Conservation (phyloP, 257 asterid genomes). For the Nicotiana sylvestris region DNA sequence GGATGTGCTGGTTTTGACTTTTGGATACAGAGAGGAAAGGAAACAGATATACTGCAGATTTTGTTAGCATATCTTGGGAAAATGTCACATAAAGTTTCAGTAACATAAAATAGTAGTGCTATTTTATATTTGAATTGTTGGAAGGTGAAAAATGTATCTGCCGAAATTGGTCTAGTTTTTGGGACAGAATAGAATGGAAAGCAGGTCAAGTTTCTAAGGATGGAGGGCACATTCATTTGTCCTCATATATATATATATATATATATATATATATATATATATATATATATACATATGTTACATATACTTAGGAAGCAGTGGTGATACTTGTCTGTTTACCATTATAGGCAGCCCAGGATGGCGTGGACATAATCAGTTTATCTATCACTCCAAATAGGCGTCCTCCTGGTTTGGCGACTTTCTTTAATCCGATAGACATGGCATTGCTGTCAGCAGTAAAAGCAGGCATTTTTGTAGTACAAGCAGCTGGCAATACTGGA, state of each 20-base stretch:
- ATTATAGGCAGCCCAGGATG: slow-evolving; percentile 92
- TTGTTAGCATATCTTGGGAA: not conserved
- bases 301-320: not conserved
- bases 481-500: slow-evolving; percentile 99
- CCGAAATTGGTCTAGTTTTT: not conserved
- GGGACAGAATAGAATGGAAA: not conserved
- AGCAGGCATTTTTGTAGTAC: slow-evolving; percentile 83
- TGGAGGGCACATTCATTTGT: not conserved
- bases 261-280: too few relatives aligned
- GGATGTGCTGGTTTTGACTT: not conserved
- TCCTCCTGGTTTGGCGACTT: slow-evolving; percentile 93
- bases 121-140: not conserved
- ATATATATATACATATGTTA: too few relatives aligned
- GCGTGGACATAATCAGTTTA: slow-evolving; percentile 89
- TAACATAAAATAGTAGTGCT: not conserved
- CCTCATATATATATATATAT: not conserved
- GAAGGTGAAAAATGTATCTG: not conserved
- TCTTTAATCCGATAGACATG: slow-evolving; percentile 98
- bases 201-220: not conserved
- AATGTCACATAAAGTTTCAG: not conserved
- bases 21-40: not conserved
- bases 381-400: slow-evolving; percentile 98
- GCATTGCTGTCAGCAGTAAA: slow-evolving; percentile 90
- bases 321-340: not conserved
- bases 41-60: not conserved